Evolutionary conservation across 495 filamentous ascomycete genomes (phyloP).

Genomic region (Penicillium roqueforti): DNA sequence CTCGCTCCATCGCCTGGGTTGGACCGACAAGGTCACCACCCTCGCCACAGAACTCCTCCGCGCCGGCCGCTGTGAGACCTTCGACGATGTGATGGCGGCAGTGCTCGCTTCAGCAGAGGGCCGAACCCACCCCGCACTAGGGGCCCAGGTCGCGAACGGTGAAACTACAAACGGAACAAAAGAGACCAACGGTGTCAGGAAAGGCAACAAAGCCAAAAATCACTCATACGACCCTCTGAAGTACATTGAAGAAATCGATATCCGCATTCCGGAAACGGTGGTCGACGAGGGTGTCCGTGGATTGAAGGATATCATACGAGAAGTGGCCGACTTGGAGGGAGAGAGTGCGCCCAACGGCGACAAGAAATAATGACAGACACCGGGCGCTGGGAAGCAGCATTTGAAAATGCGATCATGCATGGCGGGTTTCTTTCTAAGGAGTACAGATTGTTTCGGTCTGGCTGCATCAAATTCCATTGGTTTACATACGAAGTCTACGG

Average conservation of each 20-base stretch:
- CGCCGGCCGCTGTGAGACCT: slow-evolving; percentile 45
- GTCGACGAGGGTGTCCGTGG: slow-evolving; percentile 45
- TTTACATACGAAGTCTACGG: slow-evolving; percentile 15
- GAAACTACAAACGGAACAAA: slow-evolving; percentile 22
- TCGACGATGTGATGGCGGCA: slow-evolving; percentile 45
- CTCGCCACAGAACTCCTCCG: slow-evolving; percentile 43
- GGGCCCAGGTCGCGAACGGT: slow-evolving; percentile 17
- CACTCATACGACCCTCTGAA: slow-evolving; percentile 21
- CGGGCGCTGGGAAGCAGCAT: not conserved
- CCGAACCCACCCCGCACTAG: slow-evolving; percentile 29
- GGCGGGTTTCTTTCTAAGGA: slow-evolving; percentile 16
- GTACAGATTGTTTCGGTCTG: slow-evolving; percentile 19
- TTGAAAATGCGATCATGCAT: slow-evolving; percentile 20
- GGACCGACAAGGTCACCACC: slow-evolving; percentile 41
- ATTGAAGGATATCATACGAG: slow-evolving; percentile 46
- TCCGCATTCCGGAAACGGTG: slow-evolving; percentile 39
- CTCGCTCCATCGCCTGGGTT: slow-evolving; percentile 40
- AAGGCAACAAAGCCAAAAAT: slow-evolving; percentile 17
- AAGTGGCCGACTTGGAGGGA: slow-evolving; percentile 47
- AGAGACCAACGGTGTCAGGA: slow-evolving; percentile 26
- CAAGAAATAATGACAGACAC: slow-evolving; percentile 17
- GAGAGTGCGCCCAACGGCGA: slow-evolving; percentile 33
- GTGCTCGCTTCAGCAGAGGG: slow-evolving; percentile 43
- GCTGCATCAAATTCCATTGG: slow-evolving; percentile 16
- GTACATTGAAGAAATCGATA: slow-evolving; percentile 38